Base-by-base conservation (phyloP, 345 rosid genomes). In the Conringia planisiliqua region DNA sequence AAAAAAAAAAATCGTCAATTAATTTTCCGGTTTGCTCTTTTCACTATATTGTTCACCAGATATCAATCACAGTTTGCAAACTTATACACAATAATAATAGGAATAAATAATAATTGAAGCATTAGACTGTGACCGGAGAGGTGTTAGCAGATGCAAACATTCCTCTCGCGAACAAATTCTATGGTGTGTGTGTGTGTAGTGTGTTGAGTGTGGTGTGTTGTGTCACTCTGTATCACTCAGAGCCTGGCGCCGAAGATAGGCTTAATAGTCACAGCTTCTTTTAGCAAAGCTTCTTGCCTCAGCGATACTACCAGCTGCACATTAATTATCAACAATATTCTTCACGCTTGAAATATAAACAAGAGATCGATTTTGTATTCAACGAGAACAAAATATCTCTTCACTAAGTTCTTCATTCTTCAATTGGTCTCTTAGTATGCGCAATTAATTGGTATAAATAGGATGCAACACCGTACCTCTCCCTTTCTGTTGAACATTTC, bases 401-500 rank as follows among this genome's bases (percentile, higher is more conserved):
- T 20, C 29, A 60, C 10, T 52, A 67, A 39, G n/a, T 33, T 29
- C 42, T 27, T 51, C 24, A 8, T 35, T 40, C 42, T 40, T 58
- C 33, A 26, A 3, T 8, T 68, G 29, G 27, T 24, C 62, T 38
- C 22, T 22, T n/a, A 14, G 36, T 50, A 26, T 67, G 59, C 14
- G 10, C n/a, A 18, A 0, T 36, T 52, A 3, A 52, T 5, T 48
- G 8, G 7, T 12, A 7, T 52, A 8, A 39, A 29, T 20, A 48
- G 20, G 42, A 44, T 26, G 43, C 54, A 67, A 14, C 66, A 65
- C 59, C 67, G 17, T 62, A 91, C 98, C 96, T 94, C 89, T 66
- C 98, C 97, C 11, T 84, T 86, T 78, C 84, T 81, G 68, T 85
- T 86, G 64, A 90, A 95, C 85, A 95, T 89, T 79, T 85, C 83